Percentiles rank a stretch among this genome's conserved stretches.
phyloP scores from a whole-genome alignment of 1,139 yeast genomes.

The Yamadazyma songkhlaensis region DNA sequence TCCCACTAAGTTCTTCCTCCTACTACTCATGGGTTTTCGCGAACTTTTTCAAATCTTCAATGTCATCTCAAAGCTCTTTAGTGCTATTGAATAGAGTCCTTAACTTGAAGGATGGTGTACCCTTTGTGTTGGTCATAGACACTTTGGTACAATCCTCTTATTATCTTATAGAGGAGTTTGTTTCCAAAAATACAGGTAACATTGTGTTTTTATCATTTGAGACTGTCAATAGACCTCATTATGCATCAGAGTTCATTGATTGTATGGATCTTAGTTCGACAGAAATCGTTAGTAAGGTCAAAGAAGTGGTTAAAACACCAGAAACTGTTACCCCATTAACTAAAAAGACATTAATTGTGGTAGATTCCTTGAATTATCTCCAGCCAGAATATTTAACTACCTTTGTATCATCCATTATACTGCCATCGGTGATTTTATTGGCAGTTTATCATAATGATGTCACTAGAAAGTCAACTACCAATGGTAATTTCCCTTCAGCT shows the following conservation, averaged over 20 bases:
- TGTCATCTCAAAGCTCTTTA: conserved; percentile 52
- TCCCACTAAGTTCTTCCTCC: conserved; percentile 23
- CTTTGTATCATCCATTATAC: conserved; percentile 54
- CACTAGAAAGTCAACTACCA: conserved; percentile 5
- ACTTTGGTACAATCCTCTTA: conserved; percentile 66
- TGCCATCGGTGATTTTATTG: conserved; percentile 52
- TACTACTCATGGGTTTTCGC: background rate
- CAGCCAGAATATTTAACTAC: conserved; percentile 43
- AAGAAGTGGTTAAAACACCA: conserved; percentile 8
- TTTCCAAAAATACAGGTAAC: conserved; percentile 24
- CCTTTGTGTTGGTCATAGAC: conserved; percentile 69
- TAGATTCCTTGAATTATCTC: conserved; percentile 71
- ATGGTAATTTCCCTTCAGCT: conserved; percentile 49
- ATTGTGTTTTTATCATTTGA: conserved; percentile 60
- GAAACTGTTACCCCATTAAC: conserved; percentile 3
- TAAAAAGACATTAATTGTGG: conserved; percentile 40
- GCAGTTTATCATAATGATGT: conserved; percentile 61
- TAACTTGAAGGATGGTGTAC: conserved; percentile 67
- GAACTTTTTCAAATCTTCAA: conserved; percentile 9
- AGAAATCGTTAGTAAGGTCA: conserved; percentile 23
- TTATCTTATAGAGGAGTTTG: conserved; percentile 55
- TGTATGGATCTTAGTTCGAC: conserved; percentile 28
- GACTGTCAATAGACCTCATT: conserved; percentile 50
- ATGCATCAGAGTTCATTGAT: conserved; percentile 49
- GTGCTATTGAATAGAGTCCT: conserved; percentile 63